Percentiles rank a stretch among this genome's conserved stretches.
Conservation (phyloP, 371 early-diverging fungal genomes). For the Mucor saturninus region DNA sequence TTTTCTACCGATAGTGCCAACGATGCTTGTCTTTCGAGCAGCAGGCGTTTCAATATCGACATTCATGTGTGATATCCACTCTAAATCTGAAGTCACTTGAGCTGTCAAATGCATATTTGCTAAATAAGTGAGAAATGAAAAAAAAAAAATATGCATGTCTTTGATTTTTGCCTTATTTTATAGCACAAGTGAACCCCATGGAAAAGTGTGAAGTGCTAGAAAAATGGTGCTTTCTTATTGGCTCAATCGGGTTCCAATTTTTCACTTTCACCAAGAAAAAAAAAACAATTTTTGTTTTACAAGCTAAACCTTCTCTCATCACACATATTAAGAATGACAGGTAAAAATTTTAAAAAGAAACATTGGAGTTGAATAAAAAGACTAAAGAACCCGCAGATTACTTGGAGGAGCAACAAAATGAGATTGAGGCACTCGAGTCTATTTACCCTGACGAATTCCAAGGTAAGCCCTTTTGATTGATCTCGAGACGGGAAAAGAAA, state of each 20-base stretch:
- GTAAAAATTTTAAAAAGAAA: background rate
- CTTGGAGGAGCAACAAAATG: conserved; percentile 81
- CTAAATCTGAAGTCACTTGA: conserved; percentile 55
- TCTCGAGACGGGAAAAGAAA: no score
- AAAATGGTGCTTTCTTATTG: no score
- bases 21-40: no score
- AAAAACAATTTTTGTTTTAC: background rate
- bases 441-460: conserved; percentile 92
- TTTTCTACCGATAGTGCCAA: conserved; percentile 23
- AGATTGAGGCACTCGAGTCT: conserved; percentile 89
- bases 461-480: conserved; percentile 39
- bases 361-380: background rate
- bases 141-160: no score
- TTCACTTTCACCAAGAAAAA: background rate
- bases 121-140: background rate
- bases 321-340: conserved; percentile 4
- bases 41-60: no score
- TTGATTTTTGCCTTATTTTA: no score
- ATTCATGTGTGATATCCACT: conserved; percentile 63
- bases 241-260: background rate
- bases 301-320: background rate
- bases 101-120: conserved; percentile 3
- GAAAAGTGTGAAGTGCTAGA: no score
- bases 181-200: no score
- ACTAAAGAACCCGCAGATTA: conserved; percentile 55